Percentiles rank a stretch among this genome's conserved stretches.
These are phyloP conservation scores for Kuraishia cidri DNA, from an alignment of 805 yeast genomes.

Conservation along the genomic window DNA sequence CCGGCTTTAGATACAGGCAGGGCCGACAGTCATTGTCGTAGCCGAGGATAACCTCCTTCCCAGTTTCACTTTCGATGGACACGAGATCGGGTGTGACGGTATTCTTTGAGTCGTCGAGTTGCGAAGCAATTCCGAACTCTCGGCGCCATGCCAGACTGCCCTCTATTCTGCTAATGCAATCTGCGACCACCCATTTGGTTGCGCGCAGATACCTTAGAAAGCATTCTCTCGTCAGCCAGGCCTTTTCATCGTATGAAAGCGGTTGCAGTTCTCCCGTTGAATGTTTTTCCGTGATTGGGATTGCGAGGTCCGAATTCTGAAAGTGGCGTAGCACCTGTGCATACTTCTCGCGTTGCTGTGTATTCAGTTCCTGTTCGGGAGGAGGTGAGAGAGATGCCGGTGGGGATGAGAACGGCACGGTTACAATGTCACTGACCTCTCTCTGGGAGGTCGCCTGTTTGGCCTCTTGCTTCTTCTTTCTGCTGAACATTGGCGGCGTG, in stretches of 20 bases:
- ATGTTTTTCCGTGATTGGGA: constrained; percentile 41
- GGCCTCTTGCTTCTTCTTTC: constrained; percentile 2
- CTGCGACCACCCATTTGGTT: constrained; percentile 75
- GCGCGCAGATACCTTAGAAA: constrained; percentile 86
- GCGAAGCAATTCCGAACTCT: constrained; percentile 63
- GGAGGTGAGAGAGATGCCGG: constrained; percentile 45
- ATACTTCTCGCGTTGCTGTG: constrained; percentile 53
- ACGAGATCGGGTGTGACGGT: constrained; percentile 45
- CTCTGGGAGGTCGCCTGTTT: not conserved
- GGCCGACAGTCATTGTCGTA: constrained; percentile 88
- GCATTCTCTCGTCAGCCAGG: constrained; percentile 94
- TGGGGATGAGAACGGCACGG: constrained; percentile 48
- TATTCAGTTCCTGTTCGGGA: constrained; percentile 27
- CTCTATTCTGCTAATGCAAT: constrained; percentile 67
- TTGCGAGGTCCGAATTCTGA: constrained; percentile 34
- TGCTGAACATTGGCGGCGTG: constrained; percentile 2
- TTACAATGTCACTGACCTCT: not conserved
- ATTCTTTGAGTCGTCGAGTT: constrained; percentile 36
- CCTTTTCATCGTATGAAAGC: constrained; percentile 49
- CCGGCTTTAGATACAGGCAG: constrained; percentile 86
- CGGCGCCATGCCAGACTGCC: constrained; percentile 88
- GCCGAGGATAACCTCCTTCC: constrained; percentile 88
- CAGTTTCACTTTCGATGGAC: constrained; percentile 73
- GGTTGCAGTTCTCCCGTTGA: constrained; percentile 22
- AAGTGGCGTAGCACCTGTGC: constrained; percentile 56